Base-by-base conservation (phyloP, 495 filamentous ascomycete species). In the Melanomma pulvis-pyrius region DNA sequence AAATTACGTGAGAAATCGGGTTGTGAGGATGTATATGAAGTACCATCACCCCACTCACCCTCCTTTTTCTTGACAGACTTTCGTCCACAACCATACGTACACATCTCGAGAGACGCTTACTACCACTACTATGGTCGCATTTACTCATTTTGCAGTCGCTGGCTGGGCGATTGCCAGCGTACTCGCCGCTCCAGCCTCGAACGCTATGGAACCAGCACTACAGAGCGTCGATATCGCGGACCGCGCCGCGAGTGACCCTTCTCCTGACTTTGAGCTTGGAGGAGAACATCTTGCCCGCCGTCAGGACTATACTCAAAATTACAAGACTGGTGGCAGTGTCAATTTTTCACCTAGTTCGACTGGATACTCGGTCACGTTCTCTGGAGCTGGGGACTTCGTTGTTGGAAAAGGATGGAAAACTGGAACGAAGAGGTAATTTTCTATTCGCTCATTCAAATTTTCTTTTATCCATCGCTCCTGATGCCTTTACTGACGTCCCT, bases 261-360 rank as follows among this genome's bases (percentile, higher is more conserved):
- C 11, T 19, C 51, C 28, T 73, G 71, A 77, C 61, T 79, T 78
- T 74, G 41, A 79, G 78, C 50, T 70, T 73, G 30, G 82, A 80
- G 52, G 81, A 75, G n/a, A 79, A 79, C 73, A 80, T 30, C 62
- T 65, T n/a, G 29, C 30, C 12, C 26, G 28, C 26, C 62, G 62
- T 39, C 52, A 84, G 62, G 84, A 83, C 63, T 87, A 80, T 74
- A 86, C 83, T 75, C 88, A 82, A 68, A 84, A 81, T 32, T 87
- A 85, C 81, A 87, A 83, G 82, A 87, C 84, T 52, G 81, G 87
- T 44, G 82, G 82, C 4, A 78, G 74, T 49, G 80, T 78, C 12
- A 76, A 74, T 60, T 80, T 86, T 9, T 75, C 69, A 30, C 88
- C 86, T 70, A 82, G 80, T 71, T 88, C 87, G 68, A 82, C 80